Evolutionary conservation across 2,329 filamentous ascomycete genomes (phyloP).

Genomic region (Lachnellula occidentalis): DNA sequence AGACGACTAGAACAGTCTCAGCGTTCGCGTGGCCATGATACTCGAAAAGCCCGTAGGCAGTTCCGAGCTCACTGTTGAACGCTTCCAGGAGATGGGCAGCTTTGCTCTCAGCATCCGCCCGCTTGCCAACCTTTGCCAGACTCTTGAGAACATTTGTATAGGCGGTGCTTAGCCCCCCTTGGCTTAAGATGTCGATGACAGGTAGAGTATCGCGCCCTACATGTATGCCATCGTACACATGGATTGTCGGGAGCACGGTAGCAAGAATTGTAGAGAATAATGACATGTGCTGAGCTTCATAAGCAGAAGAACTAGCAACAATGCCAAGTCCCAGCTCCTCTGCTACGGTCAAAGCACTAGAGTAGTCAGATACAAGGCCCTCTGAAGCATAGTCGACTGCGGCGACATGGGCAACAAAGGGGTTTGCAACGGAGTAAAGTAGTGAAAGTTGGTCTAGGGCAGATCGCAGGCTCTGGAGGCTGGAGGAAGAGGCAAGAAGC

Average conservation of each 20-base stretch:
- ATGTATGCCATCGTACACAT: constrained; percentile 82
- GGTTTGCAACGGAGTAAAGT: constrained; percentile 86
- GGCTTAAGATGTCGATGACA: constrained; percentile 75
- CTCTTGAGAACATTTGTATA: constrained; percentile 63
- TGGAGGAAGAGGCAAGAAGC: constrained; percentile 79
- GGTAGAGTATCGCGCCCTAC: constrained; percentile 77
- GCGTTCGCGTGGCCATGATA: constrained; percentile 80
- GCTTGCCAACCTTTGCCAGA: constrained; percentile 58
- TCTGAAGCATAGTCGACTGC: constrained; percentile 75
- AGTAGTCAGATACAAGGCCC: constrained; percentile 81
- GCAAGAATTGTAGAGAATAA: constrained; percentile 80
- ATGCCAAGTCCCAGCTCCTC: constrained; percentile 89
- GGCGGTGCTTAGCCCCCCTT: constrained; percentile 60
- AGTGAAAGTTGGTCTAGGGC: constrained; percentile 87
- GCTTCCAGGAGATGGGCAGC: constrained; percentile 63
- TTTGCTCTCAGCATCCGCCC: constrained; percentile 67
- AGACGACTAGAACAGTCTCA: constrained; percentile 81
- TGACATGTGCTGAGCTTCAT: constrained; percentile 93
- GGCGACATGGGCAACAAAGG: constrained; percentile 86
- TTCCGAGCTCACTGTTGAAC: constrained; percentile 88
- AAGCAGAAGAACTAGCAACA: constrained; percentile 77
- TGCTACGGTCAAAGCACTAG: constrained; percentile 68
- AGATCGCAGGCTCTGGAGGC: constrained; percentile 72
- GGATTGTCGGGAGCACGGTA: constrained; percentile 72
- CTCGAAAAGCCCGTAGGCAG: constrained; percentile 88